phyloP scores from a whole-genome alignment of 2,329 filamentous ascomycete species.

The Aspergillus novoparasiticus region DNA sequence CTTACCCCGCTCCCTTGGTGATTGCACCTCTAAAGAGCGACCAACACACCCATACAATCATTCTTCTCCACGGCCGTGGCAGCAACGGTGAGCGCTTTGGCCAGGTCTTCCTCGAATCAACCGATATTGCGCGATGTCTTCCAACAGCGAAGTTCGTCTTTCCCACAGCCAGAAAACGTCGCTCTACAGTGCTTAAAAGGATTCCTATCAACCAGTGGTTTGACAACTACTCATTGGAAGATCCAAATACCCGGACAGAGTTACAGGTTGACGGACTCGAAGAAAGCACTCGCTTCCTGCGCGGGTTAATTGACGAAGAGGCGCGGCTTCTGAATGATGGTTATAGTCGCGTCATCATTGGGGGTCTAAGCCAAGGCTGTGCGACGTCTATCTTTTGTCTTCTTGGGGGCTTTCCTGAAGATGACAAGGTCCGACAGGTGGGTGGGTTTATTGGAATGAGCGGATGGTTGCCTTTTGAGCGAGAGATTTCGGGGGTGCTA shows the following conservation, averaged over 20 bases:
- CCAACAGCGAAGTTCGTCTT: conserved; percentile 52
- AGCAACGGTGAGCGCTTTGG: conserved; percentile 40
- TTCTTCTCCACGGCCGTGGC: conserved; percentile 48
- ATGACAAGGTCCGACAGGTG: conserved; percentile 20
- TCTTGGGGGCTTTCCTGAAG: conserved; percentile 38
- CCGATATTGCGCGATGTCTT: conserved; percentile 16
- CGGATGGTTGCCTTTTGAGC: conserved; percentile 24
- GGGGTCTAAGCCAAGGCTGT: conserved; percentile 58
- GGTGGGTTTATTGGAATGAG: conserved; percentile 54
- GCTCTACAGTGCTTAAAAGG: conserved; percentile 48
- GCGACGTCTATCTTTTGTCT: conserved; percentile 49
- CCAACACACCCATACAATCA: conserved; percentile 39
- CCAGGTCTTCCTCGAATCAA: conserved; percentile 31
- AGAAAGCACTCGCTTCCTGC: conserved; percentile 43
- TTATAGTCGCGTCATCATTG: conserved; percentile 49
- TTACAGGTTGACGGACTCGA: conserved; percentile 49
- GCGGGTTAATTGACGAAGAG: conserved; percentile 40
- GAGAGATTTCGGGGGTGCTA: conserved; percentile 7
- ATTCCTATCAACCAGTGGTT: conserved; percentile 56
- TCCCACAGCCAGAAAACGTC: conserved; percentile 51
- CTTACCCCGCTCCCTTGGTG: conserved; percentile 20
- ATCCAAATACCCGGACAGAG: conserved; percentile 46
- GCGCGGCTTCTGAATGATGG: conserved; percentile 20
- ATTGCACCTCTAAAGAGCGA: conserved; percentile 18
- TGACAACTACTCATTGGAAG: conserved; percentile 47